Evolutionary conservation across 306 rosid species (phyloP).

Genomic region (Casuarina glauca): DNA sequence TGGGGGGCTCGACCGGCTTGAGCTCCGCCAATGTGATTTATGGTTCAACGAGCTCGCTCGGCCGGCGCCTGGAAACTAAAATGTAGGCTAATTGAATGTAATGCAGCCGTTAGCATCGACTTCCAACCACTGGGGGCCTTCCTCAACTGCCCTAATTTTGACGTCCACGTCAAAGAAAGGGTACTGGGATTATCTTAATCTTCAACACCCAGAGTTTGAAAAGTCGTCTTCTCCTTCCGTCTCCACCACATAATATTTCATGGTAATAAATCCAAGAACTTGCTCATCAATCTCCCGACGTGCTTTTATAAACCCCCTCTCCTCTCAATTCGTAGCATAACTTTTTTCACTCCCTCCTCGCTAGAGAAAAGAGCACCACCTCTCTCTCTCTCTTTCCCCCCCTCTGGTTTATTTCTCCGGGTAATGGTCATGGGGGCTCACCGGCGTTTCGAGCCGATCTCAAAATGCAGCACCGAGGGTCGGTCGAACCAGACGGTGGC

Average conservation of each 20-base stretch:
- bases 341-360: not conserved
- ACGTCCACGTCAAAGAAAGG: constrained; percentile 8
- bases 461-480: constrained; percentile 56
- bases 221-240: not conserved
- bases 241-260: constrained; percentile 25
- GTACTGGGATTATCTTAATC: too few species aligned
- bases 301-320: constrained; percentile 38
- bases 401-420: not conserved
- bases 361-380: not conserved
- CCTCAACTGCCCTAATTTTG: constrained; percentile 44
- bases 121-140: constrained; percentile 50
- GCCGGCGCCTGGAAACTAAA: constrained; percentile 51
- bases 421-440: constrained; percentile 50
- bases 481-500: constrained; percentile 77
- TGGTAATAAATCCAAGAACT: constrained; percentile 26
- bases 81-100: constrained; percentile 75
- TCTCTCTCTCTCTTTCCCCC: not conserved
- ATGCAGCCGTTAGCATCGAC: constrained; percentile 36
- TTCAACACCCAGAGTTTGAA: too few species aligned
- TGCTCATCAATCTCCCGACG: constrained; percentile 26
- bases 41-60: constrained; percentile 5
- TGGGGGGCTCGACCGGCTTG: too few species aligned
- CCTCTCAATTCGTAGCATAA: constrained; percentile 32
- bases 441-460: constrained; percentile 54
- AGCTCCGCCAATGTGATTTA: not conserved